phyloP scores from a whole-genome alignment of 345 rosid genomes.

The Isatis tinctoria region DNA sequence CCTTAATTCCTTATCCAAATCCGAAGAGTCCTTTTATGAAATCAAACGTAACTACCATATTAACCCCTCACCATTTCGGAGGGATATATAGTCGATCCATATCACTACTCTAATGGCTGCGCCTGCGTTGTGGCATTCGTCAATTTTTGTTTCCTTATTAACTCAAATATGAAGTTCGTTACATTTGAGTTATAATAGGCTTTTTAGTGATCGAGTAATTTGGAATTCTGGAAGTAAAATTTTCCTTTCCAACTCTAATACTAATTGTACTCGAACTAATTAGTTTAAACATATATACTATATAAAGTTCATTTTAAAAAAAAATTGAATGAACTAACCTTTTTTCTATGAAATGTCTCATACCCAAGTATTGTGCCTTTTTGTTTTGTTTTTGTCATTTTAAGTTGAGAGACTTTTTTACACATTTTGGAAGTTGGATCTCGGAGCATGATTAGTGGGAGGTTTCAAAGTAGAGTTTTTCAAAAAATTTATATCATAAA shows the following conservation, averaged over 20 bases:
- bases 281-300: background rate
- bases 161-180: background rate
- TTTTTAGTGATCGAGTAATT: background rate
- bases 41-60: background rate
- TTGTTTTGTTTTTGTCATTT: background rate
- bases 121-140: background rate
- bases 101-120: background rate
- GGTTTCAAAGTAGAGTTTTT: no score
- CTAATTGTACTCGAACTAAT: background rate
- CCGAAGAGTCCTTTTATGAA: background rate
- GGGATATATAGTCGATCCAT: slow-evolving; percentile 2
- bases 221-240: background rate
- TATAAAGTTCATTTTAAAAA: background rate
- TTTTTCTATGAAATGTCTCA: background rate
- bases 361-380: background rate
- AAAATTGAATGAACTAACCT: background rate
- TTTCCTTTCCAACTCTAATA: background rate
- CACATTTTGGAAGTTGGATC: no score
- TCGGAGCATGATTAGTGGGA: no score
- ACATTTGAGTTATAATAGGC: background rate
- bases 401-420: background rate
- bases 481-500: no score
- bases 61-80: slow-evolving; percentile 1
- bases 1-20: slow-evolving; percentile 7
- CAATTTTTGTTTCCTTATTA: background rate